Percentiles rank a stretch among this genome's conserved stretches.
phyloP scores from a whole-genome alignment of 331 rosid species.

The Rhamnella rubrinervis region DNA sequence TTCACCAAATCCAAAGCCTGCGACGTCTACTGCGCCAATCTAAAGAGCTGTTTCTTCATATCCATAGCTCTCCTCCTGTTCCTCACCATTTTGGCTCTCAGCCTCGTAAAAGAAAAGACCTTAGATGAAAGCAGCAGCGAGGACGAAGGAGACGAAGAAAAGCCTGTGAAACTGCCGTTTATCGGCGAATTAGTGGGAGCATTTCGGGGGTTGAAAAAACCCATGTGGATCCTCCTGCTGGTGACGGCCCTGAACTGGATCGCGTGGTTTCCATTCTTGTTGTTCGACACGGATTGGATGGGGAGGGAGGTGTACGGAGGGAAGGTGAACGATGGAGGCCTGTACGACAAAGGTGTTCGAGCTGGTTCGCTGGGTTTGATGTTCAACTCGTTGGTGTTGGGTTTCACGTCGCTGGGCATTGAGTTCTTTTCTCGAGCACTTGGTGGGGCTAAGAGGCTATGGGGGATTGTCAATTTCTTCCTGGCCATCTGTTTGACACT shows the following conservation, averaged over 20 bases:
- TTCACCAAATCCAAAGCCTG: conserved; percentile 70
- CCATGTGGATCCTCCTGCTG: conserved; percentile 67
- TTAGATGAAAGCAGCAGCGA: not conserved
- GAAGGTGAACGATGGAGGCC: conserved; percentile 30
- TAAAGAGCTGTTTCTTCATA: conserved; percentile 76
- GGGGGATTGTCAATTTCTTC: conserved; percentile 78
- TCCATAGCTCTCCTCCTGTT: conserved; percentile 41
- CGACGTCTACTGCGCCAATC: conserved; percentile 72
- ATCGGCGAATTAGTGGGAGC: conserved; percentile 56
- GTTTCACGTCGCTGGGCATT: conserved; percentile 50
- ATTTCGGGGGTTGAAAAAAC: conserved; percentile 41
- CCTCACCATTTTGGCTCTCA: conserved; percentile 36
- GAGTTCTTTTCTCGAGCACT: conserved; percentile 49
- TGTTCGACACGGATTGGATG: conserved; percentile 98
- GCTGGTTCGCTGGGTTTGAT: conserved; percentile 71
- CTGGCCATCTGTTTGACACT: conserved; percentile 47
- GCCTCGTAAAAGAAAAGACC: conserved; percentile 41
- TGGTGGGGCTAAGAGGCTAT: conserved; percentile 68
- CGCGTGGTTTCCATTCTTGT: conserved; percentile 85
- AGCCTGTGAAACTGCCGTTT: conserved; percentile 20
- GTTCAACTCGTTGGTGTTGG: conserved; percentile 74
- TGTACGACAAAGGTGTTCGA: conserved; percentile 64
- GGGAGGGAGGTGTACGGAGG: conserved; percentile 88
- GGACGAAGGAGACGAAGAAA: not conserved
- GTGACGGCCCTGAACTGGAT: conserved; percentile 90